A percentile compares a stretch with the other conserved stretches of the same genome.
These are phyloP conservation scores for Trichoderma asperelloides DNA, from an alignment of 495 filamentous ascomycete genomes.

Conservation along the genomic window DNA sequence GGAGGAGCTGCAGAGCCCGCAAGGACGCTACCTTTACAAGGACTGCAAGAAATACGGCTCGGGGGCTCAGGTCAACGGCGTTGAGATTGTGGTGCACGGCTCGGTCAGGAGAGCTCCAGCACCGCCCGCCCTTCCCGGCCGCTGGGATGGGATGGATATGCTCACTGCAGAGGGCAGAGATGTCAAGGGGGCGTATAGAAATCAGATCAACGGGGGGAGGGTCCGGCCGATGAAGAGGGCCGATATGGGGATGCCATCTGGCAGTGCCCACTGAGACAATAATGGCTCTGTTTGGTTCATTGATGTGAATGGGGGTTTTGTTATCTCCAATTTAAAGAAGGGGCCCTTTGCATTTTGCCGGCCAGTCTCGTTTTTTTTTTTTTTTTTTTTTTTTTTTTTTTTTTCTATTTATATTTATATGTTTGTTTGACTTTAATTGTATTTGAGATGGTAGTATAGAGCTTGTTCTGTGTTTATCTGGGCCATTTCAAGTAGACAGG, in stretches of 20 bases:
- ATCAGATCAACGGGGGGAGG: not conserved
- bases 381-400: too few species aligned
- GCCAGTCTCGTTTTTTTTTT: too few species aligned
- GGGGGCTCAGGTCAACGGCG: not conserved
- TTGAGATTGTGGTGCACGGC: not conserved
- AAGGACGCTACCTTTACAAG: not conserved
- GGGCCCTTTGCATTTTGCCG: too few species aligned
- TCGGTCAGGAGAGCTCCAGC: not conserved
- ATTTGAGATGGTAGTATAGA: too few species aligned
- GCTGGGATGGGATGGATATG: not conserved
- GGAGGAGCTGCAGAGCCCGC: not conserved
- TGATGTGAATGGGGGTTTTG: too few species aligned
- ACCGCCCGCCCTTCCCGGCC: constrained; percentile 3
- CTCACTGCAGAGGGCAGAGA: constrained; percentile 13
- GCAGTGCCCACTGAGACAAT: not conserved
- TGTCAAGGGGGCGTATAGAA: not conserved
- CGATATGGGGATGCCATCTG: not conserved
- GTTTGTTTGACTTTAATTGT: too few species aligned
- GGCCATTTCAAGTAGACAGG: too few species aligned
- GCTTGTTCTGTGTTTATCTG: too few species aligned
- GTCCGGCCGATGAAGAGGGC: not conserved
- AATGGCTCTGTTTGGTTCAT: too few species aligned
- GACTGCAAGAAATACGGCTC: not conserved
- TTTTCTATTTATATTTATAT: too few species aligned
- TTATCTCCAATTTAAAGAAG: too few species aligned